phyloP scores from a whole-genome alignment of 1,139 yeast species.

The Yamadazyma pseudoaaseri region DNA sequence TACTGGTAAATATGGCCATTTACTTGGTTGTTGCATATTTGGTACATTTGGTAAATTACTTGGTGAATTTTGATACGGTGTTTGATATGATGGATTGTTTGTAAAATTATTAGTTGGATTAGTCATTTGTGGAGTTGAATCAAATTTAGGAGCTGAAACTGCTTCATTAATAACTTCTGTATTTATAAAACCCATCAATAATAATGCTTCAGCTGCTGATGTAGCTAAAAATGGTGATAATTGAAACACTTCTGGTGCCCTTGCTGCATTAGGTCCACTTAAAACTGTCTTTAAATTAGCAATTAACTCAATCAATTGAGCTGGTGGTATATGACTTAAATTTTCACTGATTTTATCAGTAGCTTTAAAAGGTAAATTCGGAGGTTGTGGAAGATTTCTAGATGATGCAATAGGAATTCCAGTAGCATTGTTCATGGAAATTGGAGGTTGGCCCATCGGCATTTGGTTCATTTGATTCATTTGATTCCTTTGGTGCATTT shows the following conservation, averaged over 20 bases:
- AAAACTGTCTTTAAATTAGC: slow-evolving; percentile 58
- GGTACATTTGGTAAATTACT: slow-evolving; percentile 17
- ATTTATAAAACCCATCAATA: slow-evolving; percentile 76
- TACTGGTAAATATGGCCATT: slow-evolving; percentile 53
- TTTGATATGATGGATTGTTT: slow-evolving; percentile 9
- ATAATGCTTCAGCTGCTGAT: slow-evolving; percentile 67
- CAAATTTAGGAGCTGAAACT: slow-evolving; percentile 28
- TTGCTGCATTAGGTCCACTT: slow-evolving; percentile 48
- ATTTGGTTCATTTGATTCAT: slow-evolving; percentile 7
- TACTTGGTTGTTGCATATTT: slow-evolving; percentile 18
- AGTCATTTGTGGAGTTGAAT: slow-evolving; percentile 23
- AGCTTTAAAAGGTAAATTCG: slow-evolving; percentile 39
- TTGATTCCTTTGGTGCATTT: slow-evolving; percentile 4
- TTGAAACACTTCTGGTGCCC: slow-evolving; percentile 51
- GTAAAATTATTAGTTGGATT: slow-evolving; percentile 9
- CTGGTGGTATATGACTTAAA: slow-evolving; percentile 63
- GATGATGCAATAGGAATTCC: slow-evolving; percentile 1
- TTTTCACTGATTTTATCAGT: slow-evolving; percentile 57
- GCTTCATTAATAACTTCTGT: slow-evolving; percentile 56
- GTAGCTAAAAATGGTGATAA: slow-evolving; percentile 60
- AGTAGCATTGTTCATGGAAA: slow-evolving; percentile 3
- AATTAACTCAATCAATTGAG: slow-evolving; percentile 63
- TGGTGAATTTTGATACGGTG: slow-evolving; percentile 1
- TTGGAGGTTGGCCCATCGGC: slow-evolving; percentile 5
- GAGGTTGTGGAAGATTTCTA: slow-evolving; percentile 43